Percentiles rank a stretch among this genome's conserved stretches.
Evolutionary conservation across 208 protist genomes (phyloP).

Genomic region (Leptomonas pyrrhocoris): DNA sequence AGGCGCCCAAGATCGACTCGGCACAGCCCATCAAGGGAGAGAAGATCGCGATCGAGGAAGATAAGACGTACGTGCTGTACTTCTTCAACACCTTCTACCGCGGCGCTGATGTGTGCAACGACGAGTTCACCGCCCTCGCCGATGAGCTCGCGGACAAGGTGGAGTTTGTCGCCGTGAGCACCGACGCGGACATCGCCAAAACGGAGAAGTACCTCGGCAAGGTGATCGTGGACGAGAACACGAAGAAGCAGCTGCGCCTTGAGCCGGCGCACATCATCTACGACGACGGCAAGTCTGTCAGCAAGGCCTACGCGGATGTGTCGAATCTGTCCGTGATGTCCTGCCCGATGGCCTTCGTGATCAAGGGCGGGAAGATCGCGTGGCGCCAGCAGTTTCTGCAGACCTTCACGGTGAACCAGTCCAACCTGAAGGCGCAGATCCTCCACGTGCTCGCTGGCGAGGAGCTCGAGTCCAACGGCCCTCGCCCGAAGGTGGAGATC

Average conservation of each 20-base stretch:
- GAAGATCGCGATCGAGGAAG: slow-evolving; percentile 48
- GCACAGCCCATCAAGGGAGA: slow-evolving; percentile 80
- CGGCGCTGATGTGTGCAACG: slow-evolving; percentile 86
- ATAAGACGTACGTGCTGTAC: slow-evolving; percentile 88
- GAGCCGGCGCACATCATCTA: slow-evolving; percentile 77
- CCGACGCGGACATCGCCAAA: slow-evolving; percentile 87
- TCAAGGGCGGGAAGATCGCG: slow-evolving; percentile 81
- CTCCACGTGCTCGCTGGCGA: slow-evolving; percentile 76
- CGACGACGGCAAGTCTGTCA: slow-evolving; percentile 85
- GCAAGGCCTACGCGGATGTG: slow-evolving; percentile 76
- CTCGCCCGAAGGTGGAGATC: slow-evolving; percentile 78
- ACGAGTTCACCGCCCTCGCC: slow-evolving; percentile 87
- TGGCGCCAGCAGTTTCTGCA: slow-evolving; percentile 94
- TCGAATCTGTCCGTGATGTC: slow-evolving; percentile 87
- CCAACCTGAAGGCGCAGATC: slow-evolving; percentile 91
- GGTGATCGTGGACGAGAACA: slow-evolving; percentile 90
- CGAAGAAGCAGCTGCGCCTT: slow-evolving; percentile 84
- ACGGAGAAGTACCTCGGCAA: slow-evolving; percentile 92
- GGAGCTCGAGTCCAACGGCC: slow-evolving; percentile 84
- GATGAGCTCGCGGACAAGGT: slow-evolving; percentile 79
- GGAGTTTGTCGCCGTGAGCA: slow-evolving; percentile 87
- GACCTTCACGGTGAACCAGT: slow-evolving; percentile 83
- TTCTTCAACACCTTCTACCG: slow-evolving; percentile 94
- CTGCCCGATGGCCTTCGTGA: slow-evolving; percentile 90
- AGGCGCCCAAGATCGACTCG: slow-evolving; percentile 60